phyloP scores from a whole-genome alignment of 768 basidiomycete genomes.

The Collybiopsis confluens region DNA sequence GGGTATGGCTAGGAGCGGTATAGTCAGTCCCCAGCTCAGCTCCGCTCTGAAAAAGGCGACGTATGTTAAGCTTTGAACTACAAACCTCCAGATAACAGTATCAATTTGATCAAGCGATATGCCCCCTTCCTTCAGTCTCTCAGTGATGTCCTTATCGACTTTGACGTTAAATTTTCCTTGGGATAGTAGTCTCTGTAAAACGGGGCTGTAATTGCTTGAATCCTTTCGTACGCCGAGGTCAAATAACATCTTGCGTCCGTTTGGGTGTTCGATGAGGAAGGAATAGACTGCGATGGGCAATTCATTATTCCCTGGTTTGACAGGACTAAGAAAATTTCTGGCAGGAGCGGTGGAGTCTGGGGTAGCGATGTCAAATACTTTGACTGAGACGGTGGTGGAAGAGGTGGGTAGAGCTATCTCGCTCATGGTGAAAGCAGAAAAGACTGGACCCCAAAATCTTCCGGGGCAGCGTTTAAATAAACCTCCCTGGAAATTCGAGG shows the following conservation, averaged over 20 bases:
- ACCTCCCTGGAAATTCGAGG: too few species aligned
- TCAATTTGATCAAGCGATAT: not conserved
- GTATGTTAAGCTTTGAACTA: too few species aligned
- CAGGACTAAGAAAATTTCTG: conserved; percentile 3
- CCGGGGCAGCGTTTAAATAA: too few species aligned
- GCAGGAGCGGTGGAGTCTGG: conserved; percentile 3
- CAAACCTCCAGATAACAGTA: not conserved
- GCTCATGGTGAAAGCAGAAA: not conserved
- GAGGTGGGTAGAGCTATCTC: conserved; percentile 8
- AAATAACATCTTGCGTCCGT: not conserved
- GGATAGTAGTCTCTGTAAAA: not conserved
- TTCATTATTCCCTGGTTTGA: conserved; percentile 9
- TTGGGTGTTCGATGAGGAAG: not conserved
- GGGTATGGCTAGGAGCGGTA: too few species aligned
- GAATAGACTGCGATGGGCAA: not conserved
- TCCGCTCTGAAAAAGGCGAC: too few species aligned
- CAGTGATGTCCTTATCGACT: not conserved
- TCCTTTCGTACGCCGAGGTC: not conserved
- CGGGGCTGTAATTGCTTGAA: not conserved
- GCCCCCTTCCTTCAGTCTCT: not conserved
- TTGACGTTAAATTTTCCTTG: not conserved
- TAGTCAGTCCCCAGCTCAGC: too few species aligned
- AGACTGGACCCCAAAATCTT: too few species aligned
- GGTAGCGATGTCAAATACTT: conserved; percentile 10
- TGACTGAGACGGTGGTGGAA: conserved; percentile 10